Evolutionary conservation across 441 rosid species (phyloP), one percentile per base, ranked within the genome.

Genomic region (Manihot esculenta): DNA sequence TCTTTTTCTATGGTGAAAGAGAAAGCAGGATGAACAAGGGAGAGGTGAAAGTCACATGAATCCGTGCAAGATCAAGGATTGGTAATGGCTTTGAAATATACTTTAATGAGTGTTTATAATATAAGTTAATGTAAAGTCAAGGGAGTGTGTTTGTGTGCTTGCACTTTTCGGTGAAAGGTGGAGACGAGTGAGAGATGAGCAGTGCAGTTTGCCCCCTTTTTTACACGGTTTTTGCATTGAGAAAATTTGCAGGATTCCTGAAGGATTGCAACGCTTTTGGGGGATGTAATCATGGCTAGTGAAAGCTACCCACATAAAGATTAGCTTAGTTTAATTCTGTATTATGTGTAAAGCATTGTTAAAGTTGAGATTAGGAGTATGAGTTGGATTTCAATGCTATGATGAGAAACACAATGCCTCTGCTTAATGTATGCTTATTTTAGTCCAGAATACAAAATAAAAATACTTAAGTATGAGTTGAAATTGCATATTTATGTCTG

Each of bases 101-200:
- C 82, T 81, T 82, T 79, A 81, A 72, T 67, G 76, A 83, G 83
- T 77, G 81, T 66, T 60, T 75, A 77, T 69, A 71, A 73, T 78
- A 78, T 74, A 49, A 35, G 63, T 69, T 72, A 80, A 73, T 78
- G 83, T 71, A 85, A 89, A 88, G 96, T 84, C 92, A 81, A 83
- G 84, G 74, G 66, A 63, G 75, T 64, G 70, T 82, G 84, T 71
- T 83, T 80, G 79, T 72, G 86, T 82, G 84, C 80, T 73, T 80
- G 57, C 85, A 84, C 91, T 93, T 91, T 89, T 89, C 92, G 97
- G 97, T 88, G 96, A 84, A 84, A 87, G 86, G 80, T 72, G 49
- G 42, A 38, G 42, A 38, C 7, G 9, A 38, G 66, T 8, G 71
- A 79, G 74, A 72, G 10, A 67, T 74, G 73, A 64, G 20, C n/a